Evolutionary conservation across 2,329 filamentous ascomycete species (phyloP).

Genomic region (Ciborinia camelliae): DNA sequence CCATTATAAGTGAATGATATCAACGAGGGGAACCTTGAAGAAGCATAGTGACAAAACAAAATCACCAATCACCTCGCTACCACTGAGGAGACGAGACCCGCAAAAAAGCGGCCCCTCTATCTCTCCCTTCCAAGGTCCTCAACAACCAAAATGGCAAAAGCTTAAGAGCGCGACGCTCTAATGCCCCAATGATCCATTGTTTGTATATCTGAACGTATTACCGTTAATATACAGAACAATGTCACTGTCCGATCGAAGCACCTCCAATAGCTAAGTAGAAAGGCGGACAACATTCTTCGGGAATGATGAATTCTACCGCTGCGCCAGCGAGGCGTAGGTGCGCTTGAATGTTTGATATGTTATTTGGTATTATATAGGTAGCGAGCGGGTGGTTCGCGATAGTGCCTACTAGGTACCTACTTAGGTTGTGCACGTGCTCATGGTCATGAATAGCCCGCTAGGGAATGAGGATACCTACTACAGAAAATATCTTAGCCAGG

Average conservation of each 20-base stretch:
- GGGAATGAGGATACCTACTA: neutral
- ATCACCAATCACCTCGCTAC: neutral
- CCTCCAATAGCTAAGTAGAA: neutral
- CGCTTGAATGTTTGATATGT: neutral
- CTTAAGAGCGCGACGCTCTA: neutral
- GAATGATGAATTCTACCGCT: neutral
- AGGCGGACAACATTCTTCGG: neutral
- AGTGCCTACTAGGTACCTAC: no score
- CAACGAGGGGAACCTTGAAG: no score
- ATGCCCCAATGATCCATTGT: neutral
- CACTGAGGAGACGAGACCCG: no score
- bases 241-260: constrained; percentile 2
- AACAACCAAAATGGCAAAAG: neutral
- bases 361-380: neutral
- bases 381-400: neutral
- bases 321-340: neutral
- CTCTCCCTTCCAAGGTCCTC: no score
- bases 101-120: no score
- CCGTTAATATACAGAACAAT: neutral
- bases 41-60: no score
- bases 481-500: neutral
- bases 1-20: no score
- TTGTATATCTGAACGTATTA: neutral
- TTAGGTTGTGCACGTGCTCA: neutral
- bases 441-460: neutral